Evolutionary conservation across 495 filamentous ascomycete genomes (phyloP).

Genomic region (Diplogelasinospora grovesii): DNA sequence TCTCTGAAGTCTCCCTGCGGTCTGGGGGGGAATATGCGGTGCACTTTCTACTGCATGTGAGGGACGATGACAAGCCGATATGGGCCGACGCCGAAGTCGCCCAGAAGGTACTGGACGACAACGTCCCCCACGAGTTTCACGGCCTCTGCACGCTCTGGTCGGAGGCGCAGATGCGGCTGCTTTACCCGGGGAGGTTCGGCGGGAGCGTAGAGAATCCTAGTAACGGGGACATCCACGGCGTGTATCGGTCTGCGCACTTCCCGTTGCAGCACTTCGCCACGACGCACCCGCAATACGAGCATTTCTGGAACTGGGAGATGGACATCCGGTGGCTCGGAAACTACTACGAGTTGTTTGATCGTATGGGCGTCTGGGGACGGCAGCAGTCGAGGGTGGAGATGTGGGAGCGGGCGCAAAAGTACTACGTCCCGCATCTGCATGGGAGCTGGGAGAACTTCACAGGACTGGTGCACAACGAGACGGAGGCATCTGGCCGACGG

Average conservation of each 20-base stretch:
- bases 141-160: conserved; percentile 87
- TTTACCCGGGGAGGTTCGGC: conserved; percentile 74
- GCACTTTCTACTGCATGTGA: conserved; percentile 74
- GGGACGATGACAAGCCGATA: conserved; percentile 57
- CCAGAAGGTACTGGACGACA: conserved; percentile 52
- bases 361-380: conserved; percentile 64
- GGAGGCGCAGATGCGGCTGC: conserved; percentile 80
- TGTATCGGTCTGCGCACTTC: conserved; percentile 85
- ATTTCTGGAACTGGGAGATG: conserved; percentile 99
- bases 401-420: conserved; percentile 86
- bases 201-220: conserved; percentile 52
- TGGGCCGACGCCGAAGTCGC: conserved; percentile 54
- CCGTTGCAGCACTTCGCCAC: conserved; percentile 89
- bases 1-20: conserved; percentile 66
- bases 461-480: conserved; percentile 36
- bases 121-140: conserved; percentile 82
- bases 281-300: conserved; percentile 83
- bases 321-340: conserved; percentile 89
- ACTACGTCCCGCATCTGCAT: conserved; percentile 83
- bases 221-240: conserved; percentile 69
- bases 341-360: conserved; percentile 85
- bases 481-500: conserved; percentile 50
- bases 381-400: conserved; percentile 74
- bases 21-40: conserved; percentile 75
- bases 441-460: conserved; percentile 86